Evolutionary conservation across 495 filamentous ascomycete genomes (phyloP).

Genomic region (Neurospora intermedia): DNA sequence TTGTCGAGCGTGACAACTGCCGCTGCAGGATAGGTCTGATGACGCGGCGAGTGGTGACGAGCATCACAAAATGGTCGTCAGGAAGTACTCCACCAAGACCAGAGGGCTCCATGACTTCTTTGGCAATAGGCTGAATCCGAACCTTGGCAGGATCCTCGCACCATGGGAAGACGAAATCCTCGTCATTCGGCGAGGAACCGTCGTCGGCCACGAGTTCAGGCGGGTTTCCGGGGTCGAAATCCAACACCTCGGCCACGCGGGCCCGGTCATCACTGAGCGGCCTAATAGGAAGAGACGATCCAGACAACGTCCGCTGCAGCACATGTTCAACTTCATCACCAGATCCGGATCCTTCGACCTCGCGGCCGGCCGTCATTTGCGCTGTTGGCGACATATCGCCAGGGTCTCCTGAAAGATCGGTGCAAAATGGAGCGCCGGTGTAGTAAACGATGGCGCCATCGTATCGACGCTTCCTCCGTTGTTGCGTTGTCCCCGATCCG

Average conservation of each 20-base stretch:
- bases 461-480: conserved; percentile 33
- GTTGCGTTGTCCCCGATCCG: conserved; percentile 28
- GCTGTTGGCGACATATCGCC: conserved; percentile 27
- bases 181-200: conserved; percentile 14
- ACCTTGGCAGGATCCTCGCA: conserved; percentile 19
- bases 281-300: conserved; percentile 32
- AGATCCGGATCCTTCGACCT: conserved; percentile 5
- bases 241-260: conserved; percentile 6
- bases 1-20: background rate
- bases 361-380: conserved; percentile 29
- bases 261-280: conserved; percentile 27
- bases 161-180: conserved; percentile 28
- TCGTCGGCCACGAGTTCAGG: conserved; percentile 19
- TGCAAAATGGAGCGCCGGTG: conserved; percentile 62
- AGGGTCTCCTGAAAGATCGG: conserved; percentile 60
- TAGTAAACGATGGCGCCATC: conserved; percentile 76
- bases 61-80: conserved; percentile 54
- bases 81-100: conserved; percentile 56
- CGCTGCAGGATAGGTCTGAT: conserved; percentile 6
- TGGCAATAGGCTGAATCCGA: conserved; percentile 23
- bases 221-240: conserved; percentile 6
- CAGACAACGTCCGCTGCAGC: conserved; percentile 25
- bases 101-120: conserved; percentile 48
- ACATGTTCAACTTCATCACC: background rate
- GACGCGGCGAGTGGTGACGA: conserved; percentile 41